Evolutionary conservation across 2,329 filamentous ascomycete species (phyloP), one percentile per base, ranked within the genome.

Genomic region (Penicillium capsulatum): DNA sequence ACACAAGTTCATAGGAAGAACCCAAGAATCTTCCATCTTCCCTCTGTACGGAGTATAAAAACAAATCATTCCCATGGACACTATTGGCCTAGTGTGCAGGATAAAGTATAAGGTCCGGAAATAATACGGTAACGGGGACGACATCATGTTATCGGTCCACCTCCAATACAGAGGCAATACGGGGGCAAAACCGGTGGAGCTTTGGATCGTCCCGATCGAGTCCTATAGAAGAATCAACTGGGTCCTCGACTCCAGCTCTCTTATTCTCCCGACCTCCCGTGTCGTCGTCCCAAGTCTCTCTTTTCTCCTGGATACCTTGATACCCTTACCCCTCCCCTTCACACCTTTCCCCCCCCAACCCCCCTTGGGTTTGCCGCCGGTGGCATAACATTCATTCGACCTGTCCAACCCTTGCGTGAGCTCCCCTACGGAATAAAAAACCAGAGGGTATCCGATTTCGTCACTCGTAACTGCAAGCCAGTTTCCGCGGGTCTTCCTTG

Each of bases 341-440:
- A n/a, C n/a, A n/a, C n/a, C n/a, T n/a, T n/a, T n/a, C n/a, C n/a
- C n/a, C n/a, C n/a, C n/a, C n/a, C n/a, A n/a, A n/a, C n/a, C n/a
- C n/a, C n/a, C n/a, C n/a, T n/a, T n/a, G n/a, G n/a, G n/a, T n/a
- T 57, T 59, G 51, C 55, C 56, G 47, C 53, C 48, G 58, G 58
- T 61, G 55, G 55, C 57, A 58, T 45, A 36, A 45, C 40, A 41
- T 45, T 42, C 43, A 39, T 42, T 42, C 46, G 48, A 48, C 43
- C 39, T 47, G 42, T 43, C 40, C 37, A 36, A 38, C 47, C 53
- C 54, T 58, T 58, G 54, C 54, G 52, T 40, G 35, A 30, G 36
- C 33, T 33, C 32, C 33, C 35, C 28, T n/a, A 14, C 17, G 37
- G 20, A 42, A 17, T 17, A 32, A n/a, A 41, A 31, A 38, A 36